Conservation (phyloP, 2,329 filamentous ascomycete species). For the Colletotrichum sp. region DNA sequence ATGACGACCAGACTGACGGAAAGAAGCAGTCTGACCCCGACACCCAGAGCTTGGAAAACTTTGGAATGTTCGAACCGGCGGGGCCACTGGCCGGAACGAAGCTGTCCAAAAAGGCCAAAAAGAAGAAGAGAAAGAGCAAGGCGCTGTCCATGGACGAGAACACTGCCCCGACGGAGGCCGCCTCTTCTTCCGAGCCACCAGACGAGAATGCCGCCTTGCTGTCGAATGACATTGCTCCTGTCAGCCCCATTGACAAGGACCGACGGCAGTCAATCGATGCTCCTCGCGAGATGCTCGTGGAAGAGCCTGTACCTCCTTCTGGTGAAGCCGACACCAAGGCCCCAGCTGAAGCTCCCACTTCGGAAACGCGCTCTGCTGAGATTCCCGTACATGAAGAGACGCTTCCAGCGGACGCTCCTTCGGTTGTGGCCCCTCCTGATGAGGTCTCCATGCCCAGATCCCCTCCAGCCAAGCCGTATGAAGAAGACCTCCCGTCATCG, state of each 20-base stretch:
- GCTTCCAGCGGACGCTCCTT: background rate
- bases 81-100: conserved; percentile 16
- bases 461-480: background rate
- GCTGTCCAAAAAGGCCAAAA: conserved; percentile 35
- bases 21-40: background rate
- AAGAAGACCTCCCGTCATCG: background rate
- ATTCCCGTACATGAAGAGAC: background rate
- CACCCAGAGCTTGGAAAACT: background rate
- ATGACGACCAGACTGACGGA: background rate
- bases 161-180: background rate
- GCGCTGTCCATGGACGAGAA: background rate
- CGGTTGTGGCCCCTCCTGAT: background rate
- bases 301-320: background rate
- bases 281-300: background rate
- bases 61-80: background rate
- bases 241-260: background rate
- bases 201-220: background rate
- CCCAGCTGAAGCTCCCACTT: background rate
- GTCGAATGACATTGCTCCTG: background rate
- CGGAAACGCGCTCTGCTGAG: background rate
- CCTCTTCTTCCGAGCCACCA: background rate
- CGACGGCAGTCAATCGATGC: background rate
- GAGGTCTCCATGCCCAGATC: background rate
- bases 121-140: conserved; percentile 31
- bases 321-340: background rate